A percentile compares a stretch with the other conserved stretches of the same genome.
Evolutionary conservation across 169 alveolate species (phyloP).

Genomic region (Sarcocystis neurona): DNA sequence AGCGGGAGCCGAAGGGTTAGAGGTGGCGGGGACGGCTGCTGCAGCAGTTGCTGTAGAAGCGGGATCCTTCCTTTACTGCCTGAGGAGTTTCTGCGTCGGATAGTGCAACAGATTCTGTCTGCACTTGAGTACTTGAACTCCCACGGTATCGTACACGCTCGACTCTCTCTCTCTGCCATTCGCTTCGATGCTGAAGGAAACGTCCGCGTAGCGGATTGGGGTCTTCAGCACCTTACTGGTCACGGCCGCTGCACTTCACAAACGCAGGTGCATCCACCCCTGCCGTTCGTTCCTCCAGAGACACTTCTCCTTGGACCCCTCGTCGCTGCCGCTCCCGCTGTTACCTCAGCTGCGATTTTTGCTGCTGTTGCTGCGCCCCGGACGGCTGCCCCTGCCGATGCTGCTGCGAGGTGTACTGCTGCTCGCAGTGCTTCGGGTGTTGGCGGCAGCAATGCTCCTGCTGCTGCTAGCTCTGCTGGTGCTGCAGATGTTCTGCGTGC

Average conservation of each 20-base stretch:
- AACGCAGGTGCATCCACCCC: conserved; percentile 19
- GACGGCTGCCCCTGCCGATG: conserved; percentile 13
- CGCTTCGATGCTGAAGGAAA: conserved; percentile 39
- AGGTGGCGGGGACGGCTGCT: too few species aligned
- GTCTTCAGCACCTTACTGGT: conserved; percentile 33
- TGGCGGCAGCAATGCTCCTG: too few species aligned
- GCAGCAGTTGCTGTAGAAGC: neutral
- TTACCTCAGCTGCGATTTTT: conserved; percentile 19
- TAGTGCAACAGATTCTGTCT: conserved; percentile 38
- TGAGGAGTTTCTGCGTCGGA: conserved; percentile 18
- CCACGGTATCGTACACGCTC: conserved; percentile 36
- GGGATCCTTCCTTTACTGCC: neutral
- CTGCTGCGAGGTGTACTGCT: neutral
- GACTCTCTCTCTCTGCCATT: conserved; percentile 40
- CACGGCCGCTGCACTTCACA: conserved; percentile 37
- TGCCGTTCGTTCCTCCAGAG: conserved; percentile 48
- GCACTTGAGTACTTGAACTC: conserved; percentile 45
- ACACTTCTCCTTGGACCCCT: conserved; percentile 37
- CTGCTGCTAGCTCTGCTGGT: too few species aligned
- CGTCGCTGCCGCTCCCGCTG: neutral
- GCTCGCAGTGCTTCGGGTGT: too few species aligned
- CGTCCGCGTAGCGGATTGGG: conserved; percentile 59
- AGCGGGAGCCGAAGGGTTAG: neutral
- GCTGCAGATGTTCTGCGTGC: too few species aligned
- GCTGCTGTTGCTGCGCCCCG: conserved; percentile 20